A percentile compares a stretch with the other conserved stretches of the same genome.
These are phyloP conservation scores for Pilobolus umbonatus DNA, from an alignment of 192 early-diverging fungal genomes.

Conservation along the genomic window DNA sequence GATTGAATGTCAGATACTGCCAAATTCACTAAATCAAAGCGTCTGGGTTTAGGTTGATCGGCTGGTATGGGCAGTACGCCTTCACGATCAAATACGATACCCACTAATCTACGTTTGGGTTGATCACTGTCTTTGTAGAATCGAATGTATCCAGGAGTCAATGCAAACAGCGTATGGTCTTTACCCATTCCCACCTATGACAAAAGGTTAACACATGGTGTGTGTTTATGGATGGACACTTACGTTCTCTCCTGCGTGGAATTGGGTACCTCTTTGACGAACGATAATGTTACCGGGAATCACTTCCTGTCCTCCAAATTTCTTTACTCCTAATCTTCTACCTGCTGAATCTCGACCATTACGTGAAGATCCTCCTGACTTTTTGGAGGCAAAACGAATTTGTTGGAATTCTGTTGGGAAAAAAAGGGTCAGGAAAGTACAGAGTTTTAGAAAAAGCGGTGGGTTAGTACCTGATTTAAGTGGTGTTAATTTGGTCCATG, in stretches of 20 bases:
- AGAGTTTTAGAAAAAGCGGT: too few relatives aligned
- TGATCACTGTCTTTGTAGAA: conserved; percentile 63
- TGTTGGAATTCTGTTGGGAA: too few relatives aligned
- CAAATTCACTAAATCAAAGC: conserved; percentile 64
- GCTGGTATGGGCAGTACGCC: conserved; percentile 57
- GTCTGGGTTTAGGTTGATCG: conserved; percentile 60
- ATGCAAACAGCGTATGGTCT: conserved; percentile 73
- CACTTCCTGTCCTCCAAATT: conserved; percentile 65
- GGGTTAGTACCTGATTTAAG: too few relatives aligned
- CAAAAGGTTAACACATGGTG: background rate
- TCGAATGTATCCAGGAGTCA: conserved; percentile 67
- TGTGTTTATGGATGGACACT: background rate
- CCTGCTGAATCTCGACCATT: conserved; percentile 77
- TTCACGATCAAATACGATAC: conserved; percentile 58
- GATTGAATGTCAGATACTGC: background rate
- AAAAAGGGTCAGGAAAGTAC: too few relatives aligned
- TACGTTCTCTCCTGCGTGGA: conserved; percentile 77
- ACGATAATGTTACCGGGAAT: conserved; percentile 77
- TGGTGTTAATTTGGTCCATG: too few relatives aligned
- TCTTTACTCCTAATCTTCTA: conserved; percentile 75
- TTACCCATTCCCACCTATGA: conserved; percentile 62
- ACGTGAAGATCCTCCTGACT: conserved; percentile 70
- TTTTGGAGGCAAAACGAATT: conserved; percentile 74
- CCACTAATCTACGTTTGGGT: conserved; percentile 62
- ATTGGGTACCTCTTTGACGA: conserved; percentile 74